Evolutionary conservation across 2,329 filamentous ascomycete genomes (phyloP).

Genomic region (Aspergillus flavus): DNA sequence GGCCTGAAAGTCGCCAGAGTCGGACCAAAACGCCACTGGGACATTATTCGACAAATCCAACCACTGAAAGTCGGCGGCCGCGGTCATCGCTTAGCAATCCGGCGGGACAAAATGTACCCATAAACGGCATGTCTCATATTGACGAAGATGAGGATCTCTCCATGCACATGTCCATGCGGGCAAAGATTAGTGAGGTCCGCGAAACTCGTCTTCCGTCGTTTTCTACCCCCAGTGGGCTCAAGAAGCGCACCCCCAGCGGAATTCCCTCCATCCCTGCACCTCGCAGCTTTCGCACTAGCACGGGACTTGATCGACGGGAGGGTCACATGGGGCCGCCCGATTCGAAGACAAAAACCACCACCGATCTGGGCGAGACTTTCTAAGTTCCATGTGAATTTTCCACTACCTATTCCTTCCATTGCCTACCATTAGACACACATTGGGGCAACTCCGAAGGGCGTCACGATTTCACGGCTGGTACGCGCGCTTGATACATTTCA

Average conservation of each 20-base stretch:
- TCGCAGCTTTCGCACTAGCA: slow-evolving; percentile 44
- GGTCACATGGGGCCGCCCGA: slow-evolving; percentile 53
- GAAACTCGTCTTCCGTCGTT: slow-evolving; percentile 48
- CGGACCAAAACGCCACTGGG: slow-evolving; percentile 66
- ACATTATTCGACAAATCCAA: slow-evolving; percentile 53
- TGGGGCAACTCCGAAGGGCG: slow-evolving; percentile 6
- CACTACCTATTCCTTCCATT: slow-evolving; percentile 7
- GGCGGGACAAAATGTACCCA: slow-evolving; percentile 58
- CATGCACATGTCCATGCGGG: slow-evolving; percentile 45
- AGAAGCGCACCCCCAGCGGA: slow-evolving; percentile 56
- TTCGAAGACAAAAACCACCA: slow-evolving; percentile 51
- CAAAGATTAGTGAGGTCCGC: slow-evolving; percentile 29
- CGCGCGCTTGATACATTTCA: slow-evolving; percentile 19
- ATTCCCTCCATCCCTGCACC: slow-evolving; percentile 42
- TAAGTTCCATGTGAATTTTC: slow-evolving; percentile 31
- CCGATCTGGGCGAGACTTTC: slow-evolving; percentile 61
- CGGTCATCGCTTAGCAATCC: slow-evolving; percentile 70
- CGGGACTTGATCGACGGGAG: slow-evolving; percentile 35
- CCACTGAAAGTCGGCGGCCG: slow-evolving; percentile 59
- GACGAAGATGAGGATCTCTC: slow-evolving; percentile 53
- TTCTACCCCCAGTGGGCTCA: slow-evolving; percentile 51
- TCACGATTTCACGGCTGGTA: slow-evolving; percentile 26
- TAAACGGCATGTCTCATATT: slow-evolving; percentile 58
- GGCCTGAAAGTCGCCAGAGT: slow-evolving; percentile 68
- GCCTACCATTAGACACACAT: slow-evolving; percentile 9